Conservation (phyloP, 139 green algal genomes). For the Closterium sp. region DNA sequence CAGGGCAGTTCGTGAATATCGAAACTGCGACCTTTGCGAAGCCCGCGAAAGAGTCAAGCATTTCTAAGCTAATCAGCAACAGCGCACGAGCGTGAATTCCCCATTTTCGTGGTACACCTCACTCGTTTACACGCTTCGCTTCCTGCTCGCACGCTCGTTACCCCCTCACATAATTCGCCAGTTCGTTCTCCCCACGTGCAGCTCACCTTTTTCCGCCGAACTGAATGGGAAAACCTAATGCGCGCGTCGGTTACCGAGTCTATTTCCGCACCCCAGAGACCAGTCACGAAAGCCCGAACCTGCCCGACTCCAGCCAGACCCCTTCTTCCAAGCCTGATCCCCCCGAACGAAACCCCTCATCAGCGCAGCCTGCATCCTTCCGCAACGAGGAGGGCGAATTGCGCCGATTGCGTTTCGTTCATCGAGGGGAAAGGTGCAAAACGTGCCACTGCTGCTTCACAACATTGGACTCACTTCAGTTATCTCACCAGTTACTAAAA, state of each 20-base stretch:
- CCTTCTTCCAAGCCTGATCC: too few species aligned
- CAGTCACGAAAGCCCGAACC: too few species aligned
- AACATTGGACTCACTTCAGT: too few species aligned
- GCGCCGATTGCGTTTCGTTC: too few species aligned
- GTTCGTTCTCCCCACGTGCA: not conserved
- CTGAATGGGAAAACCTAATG: not conserved
- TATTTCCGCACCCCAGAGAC: not conserved
- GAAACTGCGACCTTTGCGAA: too few species aligned
- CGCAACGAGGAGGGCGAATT: not conserved
- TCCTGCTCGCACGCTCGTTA: not conserved
- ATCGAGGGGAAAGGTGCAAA: too few species aligned
- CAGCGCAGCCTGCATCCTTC: not conserved
- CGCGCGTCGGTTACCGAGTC: not conserved
- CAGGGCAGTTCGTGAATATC: too few species aligned
- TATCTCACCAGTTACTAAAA: too few species aligned
- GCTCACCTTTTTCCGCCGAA: not conserved
- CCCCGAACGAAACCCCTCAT: too few species aligned
- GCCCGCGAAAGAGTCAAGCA: not conserved
- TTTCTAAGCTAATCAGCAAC: not conserved
- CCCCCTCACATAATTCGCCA: too few species aligned
- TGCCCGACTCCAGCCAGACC: too few species aligned
- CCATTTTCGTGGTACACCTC: not conserved
- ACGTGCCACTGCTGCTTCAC: too few species aligned
- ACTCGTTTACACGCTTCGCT: not conserved
- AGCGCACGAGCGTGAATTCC: not conserved